A percentile compares a stretch with the other conserved stretches of the same genome.
Evolutionary conservation across 768 basidiomycete genomes (phyloP).

Genomic region (Xerocomus brunneocitrinus): DNA sequence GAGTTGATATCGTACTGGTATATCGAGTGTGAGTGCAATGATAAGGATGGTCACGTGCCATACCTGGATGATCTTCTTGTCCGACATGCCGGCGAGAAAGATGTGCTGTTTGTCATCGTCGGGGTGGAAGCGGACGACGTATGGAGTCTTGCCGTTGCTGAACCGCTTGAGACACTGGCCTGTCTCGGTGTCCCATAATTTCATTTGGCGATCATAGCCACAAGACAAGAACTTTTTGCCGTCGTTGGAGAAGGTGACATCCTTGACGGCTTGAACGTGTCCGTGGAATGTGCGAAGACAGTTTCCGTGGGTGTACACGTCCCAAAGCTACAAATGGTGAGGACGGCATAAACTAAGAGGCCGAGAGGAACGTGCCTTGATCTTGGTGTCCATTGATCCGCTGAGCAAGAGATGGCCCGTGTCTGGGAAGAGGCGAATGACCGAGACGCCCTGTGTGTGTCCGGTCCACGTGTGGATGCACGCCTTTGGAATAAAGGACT

Average conservation of each 20-base stretch:
- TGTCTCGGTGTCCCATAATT: slow-evolving; percentile 99
- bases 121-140: slow-evolving; percentile 93
- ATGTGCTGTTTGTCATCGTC: slow-evolving; percentile 94
- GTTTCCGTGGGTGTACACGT: slow-evolving; percentile 94
- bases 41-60: slow-evolving; percentile 13
- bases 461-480: slow-evolving; percentile 99
- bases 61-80: slow-evolving; percentile 99
- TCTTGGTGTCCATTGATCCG: slow-evolving; percentile 97
- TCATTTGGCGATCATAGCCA: slow-evolving; percentile 95
- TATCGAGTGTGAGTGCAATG: not conserved
- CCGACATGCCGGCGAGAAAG: slow-evolving; percentile 97
- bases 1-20: slow-evolving; percentile 89
- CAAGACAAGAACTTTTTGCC: slow-evolving; percentile 88
- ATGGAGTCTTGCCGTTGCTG: slow-evolving; percentile 96
- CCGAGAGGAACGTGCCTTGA: slow-evolving; percentile 60
- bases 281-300: slow-evolving; percentile 97
- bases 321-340: slow-evolving; percentile 75
- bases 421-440: slow-evolving; percentile 86
- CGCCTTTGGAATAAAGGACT: slow-evolving; percentile 90
- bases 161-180: slow-evolving; percentile 96
- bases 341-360: not conserved
- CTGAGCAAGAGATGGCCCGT: slow-evolving; percentile 91
- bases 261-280: slow-evolving; percentile 94
- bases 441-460: slow-evolving; percentile 94
- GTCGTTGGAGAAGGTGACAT: slow-evolving; percentile 92